Evolutionary conservation across 2,329 filamentous ascomycete species (phyloP), one percentile per base, ranked within the genome.

Genomic region (Orbilia oligospora): DNA sequence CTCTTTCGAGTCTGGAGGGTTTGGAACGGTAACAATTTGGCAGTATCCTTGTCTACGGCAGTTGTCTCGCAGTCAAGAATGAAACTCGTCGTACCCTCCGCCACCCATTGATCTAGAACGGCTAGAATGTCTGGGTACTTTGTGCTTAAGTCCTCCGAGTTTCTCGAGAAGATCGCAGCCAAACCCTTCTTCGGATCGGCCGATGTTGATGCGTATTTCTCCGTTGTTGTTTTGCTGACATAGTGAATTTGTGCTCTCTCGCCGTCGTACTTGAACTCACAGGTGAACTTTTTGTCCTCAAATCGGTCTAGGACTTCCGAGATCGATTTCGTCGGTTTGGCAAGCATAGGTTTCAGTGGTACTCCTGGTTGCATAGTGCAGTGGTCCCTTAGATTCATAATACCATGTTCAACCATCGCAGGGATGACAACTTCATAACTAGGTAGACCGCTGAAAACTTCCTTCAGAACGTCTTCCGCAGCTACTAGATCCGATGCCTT

Each of bases 221-320:
- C 86, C 1, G 90, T 87, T 9, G 92, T 89, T 79, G 95, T 92
- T 80, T 93, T 93, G 3, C 94, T 91, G 36, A 98, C 93, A 81
- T 97, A 99, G 84, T 99, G 96, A 64, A 99, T 98, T 84, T 99
- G 96, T n/a, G 96, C 96, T 83, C 96, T 89, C 85, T 99, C 96
- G 61, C 96, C 96, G 82, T 99, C 96, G 83, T 99, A 99, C 85
- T 99, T 99, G 88, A 97, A 99, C 84, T 99, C 96, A 85, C 96
- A 99, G 0, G 96, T 98, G 83, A 99, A 99, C 27, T 91, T 92
- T 83, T 97, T 96, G 80, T 92, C 91, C 83, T 98, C 96, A 81
- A 99, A 99, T 4, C 96, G 92, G 84, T 99, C 95, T 10, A 99
- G 88, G 0, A 99, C 96, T 85, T 99, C 96, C 0, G 94, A 97